Conservation (phyloP, 1,284 basidiomycete genomes). For the Anthracocystis setariae region DNA sequence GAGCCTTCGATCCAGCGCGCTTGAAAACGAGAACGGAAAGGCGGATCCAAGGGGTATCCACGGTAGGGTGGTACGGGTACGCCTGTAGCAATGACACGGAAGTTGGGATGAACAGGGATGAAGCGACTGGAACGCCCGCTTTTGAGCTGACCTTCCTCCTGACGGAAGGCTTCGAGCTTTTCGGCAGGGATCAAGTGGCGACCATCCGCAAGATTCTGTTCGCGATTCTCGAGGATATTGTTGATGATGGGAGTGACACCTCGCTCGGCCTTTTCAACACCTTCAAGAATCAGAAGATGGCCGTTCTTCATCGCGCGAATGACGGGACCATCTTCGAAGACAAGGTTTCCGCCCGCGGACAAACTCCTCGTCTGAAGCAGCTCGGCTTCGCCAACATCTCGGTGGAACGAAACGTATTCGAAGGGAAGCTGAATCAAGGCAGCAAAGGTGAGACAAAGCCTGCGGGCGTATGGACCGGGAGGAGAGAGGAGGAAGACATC, state of each 20-base stretch:
- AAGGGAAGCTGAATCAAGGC: conserved; percentile 65
- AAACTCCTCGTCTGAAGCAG: conserved; percentile 67
- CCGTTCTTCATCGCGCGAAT: conserved; percentile 68
- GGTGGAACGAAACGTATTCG: conserved; percentile 68
- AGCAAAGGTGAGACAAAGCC: conserved; percentile 68
- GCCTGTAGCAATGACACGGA: conserved; percentile 68
- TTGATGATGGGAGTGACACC: conserved; percentile 67
- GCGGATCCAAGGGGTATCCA: conserved; percentile 68
- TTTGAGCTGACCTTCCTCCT: conserved; percentile 28
- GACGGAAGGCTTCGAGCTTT: conserved; percentile 52
- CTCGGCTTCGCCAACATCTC: conserved; percentile 68
- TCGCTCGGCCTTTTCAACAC: conserved; percentile 67
- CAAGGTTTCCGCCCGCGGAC: conserved; percentile 61
- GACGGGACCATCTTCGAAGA: conserved; percentile 66
- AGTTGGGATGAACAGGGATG: conserved; percentile 67
- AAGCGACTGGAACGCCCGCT: conserved; percentile 44
- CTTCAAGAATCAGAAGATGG: conserved; percentile 67
- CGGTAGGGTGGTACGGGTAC: conserved; percentile 67
- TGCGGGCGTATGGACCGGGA: conserved; percentile 68
- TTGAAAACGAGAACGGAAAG: conserved; percentile 69
- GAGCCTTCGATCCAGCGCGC: conserved; percentile 66
- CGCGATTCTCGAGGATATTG: conserved; percentile 68
- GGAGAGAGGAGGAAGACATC: conserved; percentile 66
- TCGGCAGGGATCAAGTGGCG: conserved; percentile 68
- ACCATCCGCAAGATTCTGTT: conserved; percentile 68